A percentile compares a stretch with the other conserved stretches of the same genome.
Conservation (phyloP, 2,329 filamentous ascomycete genomes). For the Hymenoscyphus linearis region DNA sequence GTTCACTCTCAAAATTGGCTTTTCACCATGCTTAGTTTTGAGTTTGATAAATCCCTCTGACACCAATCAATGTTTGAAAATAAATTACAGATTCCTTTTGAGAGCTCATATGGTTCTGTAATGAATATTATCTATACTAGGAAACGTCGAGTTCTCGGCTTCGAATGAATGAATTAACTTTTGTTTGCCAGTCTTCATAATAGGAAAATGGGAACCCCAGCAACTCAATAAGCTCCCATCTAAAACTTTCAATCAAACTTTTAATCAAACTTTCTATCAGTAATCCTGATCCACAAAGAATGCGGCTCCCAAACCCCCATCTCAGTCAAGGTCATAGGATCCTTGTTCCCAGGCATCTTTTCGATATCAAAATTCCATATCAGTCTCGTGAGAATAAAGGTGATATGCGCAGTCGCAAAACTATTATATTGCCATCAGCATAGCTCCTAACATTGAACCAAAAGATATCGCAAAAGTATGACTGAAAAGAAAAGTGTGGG, state of each 20-base stretch:
- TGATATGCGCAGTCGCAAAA: slow-evolving; percentile 5
- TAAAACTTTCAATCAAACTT: background rate
- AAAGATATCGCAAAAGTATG: too few species aligned
- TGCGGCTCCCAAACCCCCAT: background rate
- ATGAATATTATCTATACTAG: too few species aligned
- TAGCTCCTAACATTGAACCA: too few species aligned
- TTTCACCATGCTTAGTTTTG: too few species aligned
- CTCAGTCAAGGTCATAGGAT: background rate
- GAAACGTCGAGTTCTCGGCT: background rate
- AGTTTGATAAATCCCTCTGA: too few species aligned
- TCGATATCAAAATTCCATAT: slow-evolving; percentile 25
- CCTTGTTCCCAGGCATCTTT: background rate
- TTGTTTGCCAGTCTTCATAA: background rate
- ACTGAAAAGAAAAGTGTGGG: background rate
- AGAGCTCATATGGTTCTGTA: too few species aligned
- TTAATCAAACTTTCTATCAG: background rate
- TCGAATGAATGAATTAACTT: background rate
- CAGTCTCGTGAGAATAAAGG: slow-evolving; percentile 18
- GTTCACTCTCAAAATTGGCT: too few species aligned
- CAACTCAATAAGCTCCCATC: background rate
- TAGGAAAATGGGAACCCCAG: background rate
- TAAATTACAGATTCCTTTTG: too few species aligned
- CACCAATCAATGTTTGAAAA: too few species aligned
- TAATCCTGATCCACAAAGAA: background rate
- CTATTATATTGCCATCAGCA: background rate